Base-by-base conservation (phyloP, 495 filamentous ascomycete species). In the Bryoglossum gracile region DNA sequence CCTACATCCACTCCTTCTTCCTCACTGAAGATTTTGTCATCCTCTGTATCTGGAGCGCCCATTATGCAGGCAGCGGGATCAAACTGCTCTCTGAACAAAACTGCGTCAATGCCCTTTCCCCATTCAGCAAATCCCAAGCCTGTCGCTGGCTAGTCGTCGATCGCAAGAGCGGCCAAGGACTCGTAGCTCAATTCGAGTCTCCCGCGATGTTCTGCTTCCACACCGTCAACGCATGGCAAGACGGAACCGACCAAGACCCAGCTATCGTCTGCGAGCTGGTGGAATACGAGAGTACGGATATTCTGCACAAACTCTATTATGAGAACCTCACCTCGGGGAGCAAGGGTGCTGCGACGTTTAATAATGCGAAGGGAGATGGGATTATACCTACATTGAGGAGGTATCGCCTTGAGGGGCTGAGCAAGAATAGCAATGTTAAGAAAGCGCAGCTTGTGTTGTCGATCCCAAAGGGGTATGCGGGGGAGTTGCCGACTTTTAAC, bases 1-100 rank as follows among this genome's bases (percentile, higher is more conserved):
- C 83, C 3, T 90, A 87, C 46, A 73, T 89, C 19, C 87, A 91
- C 63, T 88, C 84, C 1, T 70, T 89, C 46, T 82, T 83, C 46
- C 57, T 89, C 3, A 82, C 83, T 0, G 62, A 73, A 9, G 71
- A 78, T 43, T 82, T 77, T 56, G 78, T 88, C 3, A 58, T 90
- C 11, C 65, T 46, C 3, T 23, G 18, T n/a, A 34, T 83, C 0
- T 85, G 82, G 64, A 74, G 73, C 24, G 63, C 81, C 0, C 68
- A 77, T 41, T 66, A 72, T 26, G 66, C 59, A 8, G 62, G 55
- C 39, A 57, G 56, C 18, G 83, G 82, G 0, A 22, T 71, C 2
- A 69, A 70, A 36, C 64, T 83, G 11, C 55, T 77, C 1, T 78
- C 68, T 62, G 68, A 77, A 32, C 43, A 75, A 0, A 84, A 86